A percentile compares a stretch with the other conserved stretches of the same genome.
phyloP scores from a whole-genome alignment of 2,329 filamentous ascomycete species.

The Xylaria sp. region DNA sequence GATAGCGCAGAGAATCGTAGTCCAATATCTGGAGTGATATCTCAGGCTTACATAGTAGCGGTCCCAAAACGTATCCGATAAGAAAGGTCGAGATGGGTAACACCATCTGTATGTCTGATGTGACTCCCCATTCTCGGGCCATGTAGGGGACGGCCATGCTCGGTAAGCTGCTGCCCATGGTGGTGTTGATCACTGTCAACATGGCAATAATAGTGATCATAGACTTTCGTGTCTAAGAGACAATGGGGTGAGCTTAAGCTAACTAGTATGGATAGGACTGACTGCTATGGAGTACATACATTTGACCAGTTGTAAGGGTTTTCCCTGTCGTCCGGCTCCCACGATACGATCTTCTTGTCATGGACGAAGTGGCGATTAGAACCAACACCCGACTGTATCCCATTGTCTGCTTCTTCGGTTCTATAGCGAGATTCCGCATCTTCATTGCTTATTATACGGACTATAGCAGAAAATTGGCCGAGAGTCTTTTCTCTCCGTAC shows the following conservation, averaged over 20 bases:
- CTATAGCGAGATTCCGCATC: slow-evolving; percentile 57
- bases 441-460: slow-evolving; percentile 52
- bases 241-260: slow-evolving; percentile 4
- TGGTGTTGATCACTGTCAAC: slow-evolving; percentile 73
- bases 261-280: neutral
- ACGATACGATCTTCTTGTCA: slow-evolving; percentile 55
- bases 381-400: slow-evolving; percentile 35
- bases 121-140: slow-evolving; percentile 66
- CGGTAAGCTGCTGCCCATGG: slow-evolving; percentile 72
- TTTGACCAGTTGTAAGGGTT: slow-evolving; percentile 66
- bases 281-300: slow-evolving; percentile 39
- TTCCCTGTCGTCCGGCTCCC: slow-evolving; percentile 61
- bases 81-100: slow-evolving; percentile 73
- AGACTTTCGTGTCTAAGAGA: slow-evolving; percentile 62
- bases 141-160: slow-evolving; percentile 72
- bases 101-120: slow-evolving; percentile 57
- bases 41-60: slow-evolving; percentile 44
- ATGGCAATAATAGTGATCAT: slow-evolving; percentile 66
- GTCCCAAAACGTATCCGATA: slow-evolving; percentile 70
- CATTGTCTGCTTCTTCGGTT: slow-evolving; percentile 56
- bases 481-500: slow-evolving; percentile 7
- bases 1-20: neutral
- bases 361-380: slow-evolving; percentile 34
- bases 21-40: neutral
- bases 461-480: slow-evolving; percentile 40